Conservation (phyloP, 2,329 filamentous ascomycete genomes). For the Periglandula ipomoeae region DNA sequence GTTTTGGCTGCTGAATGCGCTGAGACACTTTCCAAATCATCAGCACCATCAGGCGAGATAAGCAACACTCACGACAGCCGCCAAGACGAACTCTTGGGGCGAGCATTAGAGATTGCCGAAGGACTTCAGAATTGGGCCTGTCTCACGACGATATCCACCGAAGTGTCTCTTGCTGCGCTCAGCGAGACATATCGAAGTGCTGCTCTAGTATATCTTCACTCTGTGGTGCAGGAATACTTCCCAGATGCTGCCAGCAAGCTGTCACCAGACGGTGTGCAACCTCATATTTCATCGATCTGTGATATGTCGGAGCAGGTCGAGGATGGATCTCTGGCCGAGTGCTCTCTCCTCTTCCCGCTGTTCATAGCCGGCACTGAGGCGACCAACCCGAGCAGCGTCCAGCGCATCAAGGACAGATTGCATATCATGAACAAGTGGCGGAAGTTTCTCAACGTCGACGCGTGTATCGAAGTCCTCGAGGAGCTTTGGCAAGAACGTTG, state of each 20-base stretch:
- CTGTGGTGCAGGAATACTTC: constrained; percentile 2
- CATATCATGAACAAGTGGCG: constrained; percentile 4
- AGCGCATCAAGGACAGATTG: constrained; percentile 1
- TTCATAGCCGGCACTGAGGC: constrained; percentile 12
- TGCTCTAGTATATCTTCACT: constrained; percentile 9
- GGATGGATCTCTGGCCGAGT: constrained; percentile 9
- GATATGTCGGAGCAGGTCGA: not conserved
- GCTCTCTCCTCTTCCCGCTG: constrained; percentile 10
- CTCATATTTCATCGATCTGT: not conserved
- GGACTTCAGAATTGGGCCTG: constrained; percentile 1
- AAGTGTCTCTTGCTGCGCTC: constrained; percentile 6
- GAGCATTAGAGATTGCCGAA: not conserved
- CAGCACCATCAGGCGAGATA: not conserved
- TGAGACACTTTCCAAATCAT: not conserved
- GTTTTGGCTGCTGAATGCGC: constrained; percentile 5
- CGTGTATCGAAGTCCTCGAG: constrained; percentile 6
- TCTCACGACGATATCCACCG: not conserved
- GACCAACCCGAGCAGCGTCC: constrained; percentile 4
- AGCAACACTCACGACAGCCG: not conserved
- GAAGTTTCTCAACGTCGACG: constrained; percentile 7
- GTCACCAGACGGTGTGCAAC: not conserved
- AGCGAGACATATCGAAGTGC: constrained; percentile 10
- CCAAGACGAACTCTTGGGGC: not conserved
- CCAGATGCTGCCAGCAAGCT: not conserved
- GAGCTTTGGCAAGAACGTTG: constrained; percentile 4